Evolutionary conservation across 2,329 filamentous ascomycete species (phyloP), one percentile per base, ranked within the genome.

Genomic region (Pseudocercospora crystallina): DNA sequence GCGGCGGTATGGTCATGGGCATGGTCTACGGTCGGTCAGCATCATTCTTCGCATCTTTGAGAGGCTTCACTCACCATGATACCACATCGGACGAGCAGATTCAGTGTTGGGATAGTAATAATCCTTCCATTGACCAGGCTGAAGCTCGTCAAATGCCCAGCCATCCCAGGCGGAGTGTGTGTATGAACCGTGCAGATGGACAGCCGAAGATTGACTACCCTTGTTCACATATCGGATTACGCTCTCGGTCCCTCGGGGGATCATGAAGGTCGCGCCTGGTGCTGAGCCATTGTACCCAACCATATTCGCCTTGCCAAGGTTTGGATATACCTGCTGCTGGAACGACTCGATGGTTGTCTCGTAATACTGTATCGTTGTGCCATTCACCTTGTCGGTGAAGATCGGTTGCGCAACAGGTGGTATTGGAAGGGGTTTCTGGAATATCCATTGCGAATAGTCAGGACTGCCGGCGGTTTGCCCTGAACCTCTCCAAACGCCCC

Each of bases 41-140:
- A 26, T 26, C 20, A 26, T 26, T 26, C 20, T 26, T 7, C 20
- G 20, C 20, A 26, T 26, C 20, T 26, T 26, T 26, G 20, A 26
- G 20, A 26, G 20, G 20, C 20, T 26, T 26, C 20, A 26, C 20
- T 26, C 7, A 26, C 20, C 20, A 57, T 83, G 80, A 56, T 83
- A 83, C 81, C 81, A 84, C 29, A 82, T 69, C 0, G 78, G 72
- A 33, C 80, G 73, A 1, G 73, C 78, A 34, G 70, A 72, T 60
- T 82, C 76, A 11, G 64, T 68, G 61, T 83, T 84, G 8, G 80
- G 80, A 57, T 81, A 84, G 63, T 82, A 84, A 63, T 84, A 83
- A 54, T 83, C 81, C 63, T 84, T 83, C 66, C 76, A 81, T 58
- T 83, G 67, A 1, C 78, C 78, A 0, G 75, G 73, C 1, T 65